Conservation (phyloP, 208 protist species). For the Trypanosoma scelopori region DNA sequence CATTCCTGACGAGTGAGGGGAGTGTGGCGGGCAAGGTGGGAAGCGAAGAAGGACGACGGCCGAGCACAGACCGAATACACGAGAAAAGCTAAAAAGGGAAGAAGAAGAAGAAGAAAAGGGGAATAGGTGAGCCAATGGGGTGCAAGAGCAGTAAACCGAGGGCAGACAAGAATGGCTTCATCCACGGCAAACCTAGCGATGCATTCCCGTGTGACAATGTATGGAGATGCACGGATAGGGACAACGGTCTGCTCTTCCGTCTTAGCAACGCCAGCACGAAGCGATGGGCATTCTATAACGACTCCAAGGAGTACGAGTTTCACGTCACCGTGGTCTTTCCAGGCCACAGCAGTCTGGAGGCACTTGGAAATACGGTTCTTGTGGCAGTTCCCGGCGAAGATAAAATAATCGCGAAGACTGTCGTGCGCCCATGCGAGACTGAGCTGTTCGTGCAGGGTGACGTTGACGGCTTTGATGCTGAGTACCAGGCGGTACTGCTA, state of each 20-base stretch:
- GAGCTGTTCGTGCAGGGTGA: constrained; percentile 71
- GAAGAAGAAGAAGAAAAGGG: constrained; percentile 11
- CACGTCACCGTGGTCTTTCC: constrained; percentile 68
- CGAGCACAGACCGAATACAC: constrained; percentile 12
- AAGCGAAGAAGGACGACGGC: too few species aligned
- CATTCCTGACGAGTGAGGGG: too few species aligned
- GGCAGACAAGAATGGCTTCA: neutral
- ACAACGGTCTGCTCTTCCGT: constrained; percentile 78
- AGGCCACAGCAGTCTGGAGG: constrained; percentile 29
- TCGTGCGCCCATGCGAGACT: constrained; percentile 60
- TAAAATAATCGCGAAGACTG: constrained; percentile 40
- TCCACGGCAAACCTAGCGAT: constrained; percentile 17
- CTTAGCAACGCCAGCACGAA: constrained; percentile 47
- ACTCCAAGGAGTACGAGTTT: constrained; percentile 72
- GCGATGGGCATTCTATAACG: constrained; percentile 81
- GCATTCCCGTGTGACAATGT: constrained; percentile 54
- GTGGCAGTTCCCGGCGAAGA: constrained; percentile 32
- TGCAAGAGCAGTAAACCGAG: constrained; percentile 4
- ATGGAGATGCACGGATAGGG: constrained; percentile 51
- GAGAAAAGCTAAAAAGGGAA: constrained; percentile 12
- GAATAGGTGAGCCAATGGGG: constrained; percentile 7
- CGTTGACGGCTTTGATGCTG: constrained; percentile 49
- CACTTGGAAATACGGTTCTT: constrained; percentile 54
- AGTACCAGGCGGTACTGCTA: constrained; percentile 53
- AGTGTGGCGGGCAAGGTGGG: too few species aligned